phyloP scores from a whole-genome alignment of 495 filamentous ascomycete genomes.

The Hypoxylon perforatum region DNA sequence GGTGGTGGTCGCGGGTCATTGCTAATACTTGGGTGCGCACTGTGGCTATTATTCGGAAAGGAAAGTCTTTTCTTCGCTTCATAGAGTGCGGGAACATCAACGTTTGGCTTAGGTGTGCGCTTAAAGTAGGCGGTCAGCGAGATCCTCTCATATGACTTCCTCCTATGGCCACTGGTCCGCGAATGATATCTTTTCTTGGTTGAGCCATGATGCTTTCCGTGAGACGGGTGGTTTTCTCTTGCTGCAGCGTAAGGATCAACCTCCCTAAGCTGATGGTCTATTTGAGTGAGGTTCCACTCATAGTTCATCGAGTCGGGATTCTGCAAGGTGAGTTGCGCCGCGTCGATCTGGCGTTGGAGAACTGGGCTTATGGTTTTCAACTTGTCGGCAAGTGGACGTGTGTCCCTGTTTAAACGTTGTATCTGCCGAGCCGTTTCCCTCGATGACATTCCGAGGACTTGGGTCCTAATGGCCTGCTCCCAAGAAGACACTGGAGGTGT shows the following conservation, averaged over 20 bases:
- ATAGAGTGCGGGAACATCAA: constrained; percentile 42
- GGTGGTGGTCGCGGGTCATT: neutral
- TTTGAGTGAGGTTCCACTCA: constrained; percentile 47
- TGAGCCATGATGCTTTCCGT: neutral
- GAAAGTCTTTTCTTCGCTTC: constrained; percentile 21
- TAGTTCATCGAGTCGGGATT: constrained; percentile 39
- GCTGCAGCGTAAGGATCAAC: constrained; percentile 6
- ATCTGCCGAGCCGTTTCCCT: constrained; percentile 39
- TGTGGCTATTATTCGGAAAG: neutral
- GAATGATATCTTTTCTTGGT: constrained; percentile 15
- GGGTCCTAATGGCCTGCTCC: constrained; percentile 38
- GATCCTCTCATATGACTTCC: constrained; percentile 38
- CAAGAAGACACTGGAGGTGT: constrained; percentile 39
- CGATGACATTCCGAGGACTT: constrained; percentile 40
- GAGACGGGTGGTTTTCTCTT: neutral
- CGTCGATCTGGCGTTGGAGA: constrained; percentile 50
- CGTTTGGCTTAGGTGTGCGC: constrained; percentile 40
- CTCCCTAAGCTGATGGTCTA: constrained; percentile 46
- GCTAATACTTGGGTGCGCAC: neutral
- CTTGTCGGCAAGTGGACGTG: constrained; percentile 40
- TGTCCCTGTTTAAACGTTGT: constrained; percentile 44
- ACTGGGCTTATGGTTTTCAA: constrained; percentile 38
- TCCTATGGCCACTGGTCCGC: constrained; percentile 21
- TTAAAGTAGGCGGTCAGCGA: constrained; percentile 54
- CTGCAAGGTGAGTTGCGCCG: constrained; percentile 26